Percentiles rank a stretch among this genome's conserved stretches.
phyloP scores from a whole-genome alignment of 2,329 filamentous ascomycete genomes.

The Hymenoscyphus fructigenus region DNA sequence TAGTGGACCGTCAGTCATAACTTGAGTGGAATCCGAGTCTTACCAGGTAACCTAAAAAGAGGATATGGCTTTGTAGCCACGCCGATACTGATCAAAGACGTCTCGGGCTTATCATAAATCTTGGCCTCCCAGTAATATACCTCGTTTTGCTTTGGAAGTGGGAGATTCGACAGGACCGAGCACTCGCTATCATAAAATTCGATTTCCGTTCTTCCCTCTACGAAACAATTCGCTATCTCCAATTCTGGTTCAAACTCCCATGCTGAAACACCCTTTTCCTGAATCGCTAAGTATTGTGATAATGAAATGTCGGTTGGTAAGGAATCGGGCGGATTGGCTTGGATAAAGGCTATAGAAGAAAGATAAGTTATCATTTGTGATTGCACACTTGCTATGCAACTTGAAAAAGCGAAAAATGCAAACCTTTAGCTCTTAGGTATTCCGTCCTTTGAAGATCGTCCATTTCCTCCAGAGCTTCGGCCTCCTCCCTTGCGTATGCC shows the following conservation, averaged over 20 bases:
- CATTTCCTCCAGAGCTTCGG: constrained; percentile 92
- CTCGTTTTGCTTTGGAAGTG: constrained; percentile 97
- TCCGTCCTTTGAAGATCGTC: constrained; percentile 88
- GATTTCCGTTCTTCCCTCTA: constrained; percentile 93
- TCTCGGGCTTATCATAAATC: constrained; percentile 95
- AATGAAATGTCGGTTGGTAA: constrained; percentile 94
- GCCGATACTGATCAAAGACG: constrained; percentile 82
- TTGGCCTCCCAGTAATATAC: constrained; percentile 99
- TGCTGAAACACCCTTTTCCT: constrained; percentile 98
- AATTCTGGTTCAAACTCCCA: constrained; percentile 99
- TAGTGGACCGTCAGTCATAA: not conserved
- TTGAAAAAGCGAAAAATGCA: not conserved
- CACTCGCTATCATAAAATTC: constrained; percentile 99
- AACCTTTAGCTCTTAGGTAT: constrained; percentile 93
- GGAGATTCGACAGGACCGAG: constrained; percentile 78
- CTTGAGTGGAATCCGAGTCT: constrained; percentile 32
- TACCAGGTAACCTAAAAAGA: constrained; percentile 89
- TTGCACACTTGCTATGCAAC: not conserved
- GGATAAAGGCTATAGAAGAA: constrained; percentile 71
- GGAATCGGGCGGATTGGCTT: constrained; percentile 92
- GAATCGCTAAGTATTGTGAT: constrained; percentile 95
- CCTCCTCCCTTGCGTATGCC: constrained; percentile 89
- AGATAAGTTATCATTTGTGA: constrained; percentile 4
- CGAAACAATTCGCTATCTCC: constrained; percentile 98
- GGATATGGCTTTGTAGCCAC: constrained; percentile 98